A percentile compares a stretch with the other conserved stretches of the same genome.
These are phyloP conservation scores for Globisporangium spinosum DNA, from an alignment of 352 stramenopile species.

Conservation along the genomic window DNA sequence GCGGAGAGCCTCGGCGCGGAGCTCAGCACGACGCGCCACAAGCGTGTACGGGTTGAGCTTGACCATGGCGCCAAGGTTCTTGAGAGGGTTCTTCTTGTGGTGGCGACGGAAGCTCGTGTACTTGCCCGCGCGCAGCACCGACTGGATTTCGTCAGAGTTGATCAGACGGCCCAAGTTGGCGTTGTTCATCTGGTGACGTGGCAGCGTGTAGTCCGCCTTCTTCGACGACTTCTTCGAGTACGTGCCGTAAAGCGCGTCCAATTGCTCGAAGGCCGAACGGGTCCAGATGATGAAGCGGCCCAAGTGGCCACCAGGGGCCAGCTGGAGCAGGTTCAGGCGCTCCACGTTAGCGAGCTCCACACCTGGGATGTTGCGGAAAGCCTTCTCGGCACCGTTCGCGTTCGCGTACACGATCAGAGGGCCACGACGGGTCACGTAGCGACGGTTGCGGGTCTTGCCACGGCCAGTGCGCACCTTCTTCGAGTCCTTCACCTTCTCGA, in stretches of 20 bases:
- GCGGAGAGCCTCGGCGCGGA: conserved; percentile 81
- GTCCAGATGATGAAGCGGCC: conserved; percentile 99
- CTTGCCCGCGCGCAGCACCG: conserved; percentile 93
- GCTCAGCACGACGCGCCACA: conserved; percentile 87
- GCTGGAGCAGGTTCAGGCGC: conserved; percentile 96
- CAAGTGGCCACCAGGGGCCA: conserved; percentile 97
- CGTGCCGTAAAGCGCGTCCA: conserved; percentile 96
- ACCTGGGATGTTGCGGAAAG: conserved; percentile 97
- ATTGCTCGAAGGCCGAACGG: conserved; percentile 95
- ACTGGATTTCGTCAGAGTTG: conserved; percentile 98
- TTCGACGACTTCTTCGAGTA: conserved; percentile 86
- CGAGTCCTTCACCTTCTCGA: conserved; percentile 97
- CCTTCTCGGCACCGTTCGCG: conserved; percentile 91
- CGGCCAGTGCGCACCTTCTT: conserved; percentile 97
- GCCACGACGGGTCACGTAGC: conserved; percentile 94
- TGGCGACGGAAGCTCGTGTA: conserved; percentile 86
- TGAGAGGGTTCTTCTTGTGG: conserved; percentile 98
- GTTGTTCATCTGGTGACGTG: conserved; percentile 95
- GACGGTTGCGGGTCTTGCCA: conserved; percentile 98
- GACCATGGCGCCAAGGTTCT: conserved; percentile 93
- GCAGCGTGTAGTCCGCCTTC: conserved; percentile 93
- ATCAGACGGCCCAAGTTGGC: conserved; percentile 98
- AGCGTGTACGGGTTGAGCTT: conserved; percentile 97
- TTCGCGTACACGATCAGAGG: conserved; percentile 97
- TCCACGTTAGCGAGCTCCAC: conserved; percentile 97